Base-by-base conservation (phyloP, 129 eudicot species). In the Apium graveolens region DNA sequence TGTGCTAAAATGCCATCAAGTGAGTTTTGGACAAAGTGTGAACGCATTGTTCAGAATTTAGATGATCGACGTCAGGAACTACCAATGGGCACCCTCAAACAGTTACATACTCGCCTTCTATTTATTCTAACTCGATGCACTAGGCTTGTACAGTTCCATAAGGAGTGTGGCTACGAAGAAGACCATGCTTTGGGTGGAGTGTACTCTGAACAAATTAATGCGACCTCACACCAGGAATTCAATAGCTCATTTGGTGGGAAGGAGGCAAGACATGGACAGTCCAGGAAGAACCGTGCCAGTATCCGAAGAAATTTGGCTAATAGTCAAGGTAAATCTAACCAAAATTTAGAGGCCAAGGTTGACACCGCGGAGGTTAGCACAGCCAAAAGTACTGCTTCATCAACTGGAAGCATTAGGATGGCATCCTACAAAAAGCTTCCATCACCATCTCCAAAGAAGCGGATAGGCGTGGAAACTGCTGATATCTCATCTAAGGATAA, bases 91-190 rank as follows among this genome's bases (percentile, higher is more conserved):
- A 86, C 88, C 66, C 88, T 92, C 53, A 96, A 89, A 84, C 96
- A 93, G 82, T 86, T 84, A 44, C 91, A 92, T 75, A 92, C 97
- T 73, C 99, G 97, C 83, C 91, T 96, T 76, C 79, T 96, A 62
- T 96, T 96, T 84, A 96, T 96, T 71, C 96, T 96, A 78, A 90
- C 96, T 66, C 88, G 99, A 24, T 96, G 99, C 88, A 90, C 97
- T 79, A 86, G 99, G 74, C 92, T 96, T 78, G 99, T 96, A 75
- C 97, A 91, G 83, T 89, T 92, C 78, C 97, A 92, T 60, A 90
- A 96, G 81, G 99, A 96, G 81, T 89, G 93, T 80, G 95, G 97
- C 62, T 87, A 88, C 70, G 99, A 92, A 76, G 97, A 90, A 75
- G 89, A 85, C 75, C 91, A 87, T 69, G 79, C 85, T 76, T 78